phyloP scores from a whole-genome alignment of 23 red algal species.

The Gracilaria vermiculophylla region DNA sequence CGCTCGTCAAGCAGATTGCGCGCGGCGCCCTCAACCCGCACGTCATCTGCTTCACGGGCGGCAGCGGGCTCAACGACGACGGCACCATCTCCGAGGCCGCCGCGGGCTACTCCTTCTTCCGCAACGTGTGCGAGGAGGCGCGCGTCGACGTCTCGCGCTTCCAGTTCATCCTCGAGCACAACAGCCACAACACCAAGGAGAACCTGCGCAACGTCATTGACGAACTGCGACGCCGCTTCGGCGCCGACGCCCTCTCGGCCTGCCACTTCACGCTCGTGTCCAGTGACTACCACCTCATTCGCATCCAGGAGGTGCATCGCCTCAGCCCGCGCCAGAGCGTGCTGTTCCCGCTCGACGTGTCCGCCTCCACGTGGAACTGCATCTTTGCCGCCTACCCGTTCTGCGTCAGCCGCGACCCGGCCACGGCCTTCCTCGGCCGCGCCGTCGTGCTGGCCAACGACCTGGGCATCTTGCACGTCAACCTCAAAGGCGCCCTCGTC shows the following conservation, averaged over 20 bases:
- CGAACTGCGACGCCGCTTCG: conserved; percentile 49
- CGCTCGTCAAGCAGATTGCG: conserved; percentile 75
- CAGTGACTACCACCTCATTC: conserved; percentile 91
- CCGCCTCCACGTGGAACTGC: conserved; percentile 61
- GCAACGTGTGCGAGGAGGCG: conserved; percentile 79
- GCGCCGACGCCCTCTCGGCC: conserved; percentile 33
- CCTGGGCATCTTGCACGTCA: conserved; percentile 69
- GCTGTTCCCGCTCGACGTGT: conserved; percentile 70
- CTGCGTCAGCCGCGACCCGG: conserved; percentile 75
- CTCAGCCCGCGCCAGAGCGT: conserved; percentile 60
- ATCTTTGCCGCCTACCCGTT: conserved; percentile 85
- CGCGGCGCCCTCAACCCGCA: conserved; percentile 60
- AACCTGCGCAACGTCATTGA: conserved; percentile 67
- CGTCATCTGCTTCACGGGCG: conserved; percentile 85
- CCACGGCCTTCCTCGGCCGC: conserved; percentile 77
- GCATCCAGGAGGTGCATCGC: conserved; percentile 84
- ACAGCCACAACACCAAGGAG: conserved; percentile 45
- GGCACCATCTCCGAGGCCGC: conserved; percentile 73
- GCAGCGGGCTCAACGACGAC: conserved; percentile 33
- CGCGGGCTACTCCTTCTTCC: conserved; percentile 87
- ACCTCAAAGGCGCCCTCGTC: conserved; percentile 52
- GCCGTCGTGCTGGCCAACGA: conserved; percentile 79
- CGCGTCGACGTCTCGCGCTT: conserved; percentile 48
- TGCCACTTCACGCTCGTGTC: conserved; percentile 80
- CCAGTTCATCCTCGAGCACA: conserved; percentile 71